Percentiles rank a stretch among this genome's conserved stretches.
These are phyloP conservation scores for Sporobolomyces pararoseus DNA, from an alignment of 768 basidiomycete genomes.

Conservation along the genomic window DNA sequence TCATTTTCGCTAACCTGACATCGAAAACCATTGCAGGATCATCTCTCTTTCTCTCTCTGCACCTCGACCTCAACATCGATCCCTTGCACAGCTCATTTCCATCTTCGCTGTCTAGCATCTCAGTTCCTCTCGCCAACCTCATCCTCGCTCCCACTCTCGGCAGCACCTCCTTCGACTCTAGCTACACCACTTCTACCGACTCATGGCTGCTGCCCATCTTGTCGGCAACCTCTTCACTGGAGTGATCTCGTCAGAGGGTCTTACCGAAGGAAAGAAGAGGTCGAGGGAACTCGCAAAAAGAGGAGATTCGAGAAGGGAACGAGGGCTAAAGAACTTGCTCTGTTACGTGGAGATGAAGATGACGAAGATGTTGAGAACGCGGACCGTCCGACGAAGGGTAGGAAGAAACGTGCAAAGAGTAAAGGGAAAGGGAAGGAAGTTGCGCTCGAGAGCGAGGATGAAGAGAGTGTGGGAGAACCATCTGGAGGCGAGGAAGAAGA, in stretches of 20 bases:
- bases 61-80: background rate
- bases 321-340: slow-evolving; percentile 43
- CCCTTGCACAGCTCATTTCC: slow-evolving; percentile 17
- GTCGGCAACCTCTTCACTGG: slow-evolving; percentile 45
- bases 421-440: slow-evolving; percentile 56
- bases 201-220: slow-evolving; percentile 47
- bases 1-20: background rate
- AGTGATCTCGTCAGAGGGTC: slow-evolving; percentile 48
- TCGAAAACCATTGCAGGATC: slow-evolving; percentile 40
- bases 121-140: slow-evolving; percentile 5
- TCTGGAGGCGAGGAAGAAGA: slow-evolving; percentile 10
- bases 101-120: slow-evolving; percentile 9
- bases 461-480: background rate
- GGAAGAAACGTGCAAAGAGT: slow-evolving; percentile 50
- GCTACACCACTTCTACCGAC: slow-evolving; percentile 46
- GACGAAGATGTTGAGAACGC: background rate
- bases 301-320: slow-evolving; percentile 21
- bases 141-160: background rate
- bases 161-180: slow-evolving; percentile 5
- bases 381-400: background rate
- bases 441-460: slow-evolving; percentile 1
- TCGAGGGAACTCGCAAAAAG: slow-evolving; percentile 34
- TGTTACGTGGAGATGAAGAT: slow-evolving; percentile 53
- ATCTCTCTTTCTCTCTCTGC: slow-evolving; percentile 48
- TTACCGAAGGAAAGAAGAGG: slow-evolving; percentile 46